These are phyloP conservation scores for Musa balbisiana DNA, from an alignment of 202 grass and related monocot genomes.

Conservation along the genomic window DNA sequence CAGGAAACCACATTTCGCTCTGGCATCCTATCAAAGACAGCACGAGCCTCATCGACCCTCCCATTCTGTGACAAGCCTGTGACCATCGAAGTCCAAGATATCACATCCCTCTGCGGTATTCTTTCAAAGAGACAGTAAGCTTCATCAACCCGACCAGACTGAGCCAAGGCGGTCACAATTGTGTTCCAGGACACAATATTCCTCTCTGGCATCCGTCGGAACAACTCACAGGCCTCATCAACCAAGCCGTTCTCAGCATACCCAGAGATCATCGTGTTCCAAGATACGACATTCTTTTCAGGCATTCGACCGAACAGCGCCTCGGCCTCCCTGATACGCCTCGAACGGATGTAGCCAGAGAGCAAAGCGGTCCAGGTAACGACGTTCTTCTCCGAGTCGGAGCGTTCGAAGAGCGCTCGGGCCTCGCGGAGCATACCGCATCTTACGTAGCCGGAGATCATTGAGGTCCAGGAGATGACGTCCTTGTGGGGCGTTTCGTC, in stretches of 20 bases:
- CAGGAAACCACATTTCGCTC: constrained; percentile 73
- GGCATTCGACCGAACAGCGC: constrained; percentile 55
- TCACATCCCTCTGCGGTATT: constrained; percentile 51
- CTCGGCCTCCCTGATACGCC: constrained; percentile 39
- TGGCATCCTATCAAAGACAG: constrained; percentile 52
- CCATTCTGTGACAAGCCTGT: constrained; percentile 35
- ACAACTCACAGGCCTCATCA: constrained; percentile 33
- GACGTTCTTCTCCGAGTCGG: constrained; percentile 56
- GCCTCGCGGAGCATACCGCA: constrained; percentile 47
- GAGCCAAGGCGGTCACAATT: constrained; percentile 38
- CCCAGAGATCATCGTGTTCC: constrained; percentile 73
- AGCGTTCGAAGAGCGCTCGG: constrained; percentile 42
- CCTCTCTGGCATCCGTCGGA: constrained; percentile 47
- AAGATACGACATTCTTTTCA: constrained; percentile 52
- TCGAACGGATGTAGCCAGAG: constrained; percentile 43
- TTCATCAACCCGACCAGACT: constrained; percentile 33
- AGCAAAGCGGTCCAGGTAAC: constrained; percentile 79
- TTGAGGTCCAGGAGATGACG: constrained; percentile 32
- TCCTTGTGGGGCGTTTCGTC: constrained; percentile 30
- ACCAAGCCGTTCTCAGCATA: constrained; percentile 30
- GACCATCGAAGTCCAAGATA: constrained; percentile 66
- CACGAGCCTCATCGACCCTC: constrained; percentile 44
- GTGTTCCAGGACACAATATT: constrained; percentile 67
- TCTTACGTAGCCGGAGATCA: constrained; percentile 30
- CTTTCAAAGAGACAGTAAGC: constrained; percentile 37